Evolutionary conservation across 148 eudicot species (phyloP).

Genomic region (Vaccinium myrtillus): DNA sequence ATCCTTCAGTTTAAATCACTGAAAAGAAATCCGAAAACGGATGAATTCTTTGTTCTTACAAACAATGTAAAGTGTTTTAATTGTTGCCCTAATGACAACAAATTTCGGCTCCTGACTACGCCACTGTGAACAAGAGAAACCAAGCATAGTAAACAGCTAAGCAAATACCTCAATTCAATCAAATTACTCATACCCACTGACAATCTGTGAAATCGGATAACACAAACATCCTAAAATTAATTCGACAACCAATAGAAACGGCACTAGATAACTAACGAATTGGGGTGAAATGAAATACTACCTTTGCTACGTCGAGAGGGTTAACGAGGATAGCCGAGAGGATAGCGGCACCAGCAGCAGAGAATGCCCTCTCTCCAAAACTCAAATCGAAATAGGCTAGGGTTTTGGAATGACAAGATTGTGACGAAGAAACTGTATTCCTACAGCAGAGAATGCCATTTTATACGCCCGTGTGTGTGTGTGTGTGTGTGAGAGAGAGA

Average conservation of each 20-base stretch:
- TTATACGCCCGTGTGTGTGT: too few species aligned
- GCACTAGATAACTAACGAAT: background rate
- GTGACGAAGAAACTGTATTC: conserved; percentile 1
- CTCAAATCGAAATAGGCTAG: conserved; percentile 44
- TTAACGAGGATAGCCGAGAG: conserved; percentile 85
- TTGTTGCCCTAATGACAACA: too few species aligned
- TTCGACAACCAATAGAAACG: background rate
- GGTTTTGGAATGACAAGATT: conserved; percentile 9
- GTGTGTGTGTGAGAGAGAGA: too few species aligned
- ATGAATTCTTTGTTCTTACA: too few species aligned
- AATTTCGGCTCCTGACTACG: too few species aligned
- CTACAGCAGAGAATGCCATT: too few species aligned
- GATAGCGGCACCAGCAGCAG: conserved; percentile 86
- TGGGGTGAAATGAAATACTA: conserved; percentile 17
- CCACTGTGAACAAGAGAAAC: background rate
- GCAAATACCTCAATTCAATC: background rate
- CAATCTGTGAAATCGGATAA: background rate
- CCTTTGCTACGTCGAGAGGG: conserved; percentile 96
- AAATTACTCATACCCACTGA: background rate
- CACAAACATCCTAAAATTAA: background rate
- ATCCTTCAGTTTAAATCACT: too few species aligned
- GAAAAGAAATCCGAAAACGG: too few species aligned
- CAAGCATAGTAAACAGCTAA: background rate
- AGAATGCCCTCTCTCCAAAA: conserved; percentile 54
- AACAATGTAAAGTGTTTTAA: too few species aligned